Conservation (phyloP, 2,329 filamentous ascomycete genomes). For the Pseudogymnoascus sp. region DNA sequence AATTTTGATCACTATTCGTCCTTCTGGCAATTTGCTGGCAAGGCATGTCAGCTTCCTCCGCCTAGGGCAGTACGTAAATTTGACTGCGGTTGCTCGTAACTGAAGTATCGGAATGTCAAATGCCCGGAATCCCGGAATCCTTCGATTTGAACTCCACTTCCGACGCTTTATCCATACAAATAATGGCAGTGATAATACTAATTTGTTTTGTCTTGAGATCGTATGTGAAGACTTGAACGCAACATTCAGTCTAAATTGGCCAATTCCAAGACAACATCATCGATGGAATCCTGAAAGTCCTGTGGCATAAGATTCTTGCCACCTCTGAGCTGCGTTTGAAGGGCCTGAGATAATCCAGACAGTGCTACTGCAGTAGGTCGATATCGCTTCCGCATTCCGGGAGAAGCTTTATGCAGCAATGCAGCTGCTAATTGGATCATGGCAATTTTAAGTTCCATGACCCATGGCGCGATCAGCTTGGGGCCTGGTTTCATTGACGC, state of each 20-base stretch:
- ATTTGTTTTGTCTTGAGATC: neutral
- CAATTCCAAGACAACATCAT: slow-evolving; percentile 34
- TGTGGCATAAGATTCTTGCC: slow-evolving; percentile 24
- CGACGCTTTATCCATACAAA: neutral
- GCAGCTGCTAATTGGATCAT: slow-evolving; percentile 49
- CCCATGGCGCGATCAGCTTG: slow-evolving; percentile 14
- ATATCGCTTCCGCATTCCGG: slow-evolving; percentile 44
- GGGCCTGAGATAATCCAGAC: slow-evolving; percentile 33
- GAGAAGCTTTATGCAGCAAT: slow-evolving; percentile 40
- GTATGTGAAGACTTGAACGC: neutral
- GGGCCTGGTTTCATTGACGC: slow-evolving; percentile 31
- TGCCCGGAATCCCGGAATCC: neutral
- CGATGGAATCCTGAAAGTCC: slow-evolving; percentile 37
- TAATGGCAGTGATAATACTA: neutral
- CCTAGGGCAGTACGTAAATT: slow-evolving; percentile 1
- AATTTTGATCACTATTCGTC: neutral
- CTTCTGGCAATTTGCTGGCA: neutral
- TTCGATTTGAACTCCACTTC: neutral
- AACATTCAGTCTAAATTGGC: slow-evolving; percentile 9
- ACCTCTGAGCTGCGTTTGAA: slow-evolving; percentile 17
- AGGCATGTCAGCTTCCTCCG: neutral
- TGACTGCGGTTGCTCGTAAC: neutral
- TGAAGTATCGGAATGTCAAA: neutral
- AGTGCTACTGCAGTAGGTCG: slow-evolving; percentile 45
- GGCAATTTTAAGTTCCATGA: slow-evolving; percentile 44